Evolutionary conservation across 805 yeast genomes (phyloP).

Genomic region (Yamadazyma ubonensis): DNA sequence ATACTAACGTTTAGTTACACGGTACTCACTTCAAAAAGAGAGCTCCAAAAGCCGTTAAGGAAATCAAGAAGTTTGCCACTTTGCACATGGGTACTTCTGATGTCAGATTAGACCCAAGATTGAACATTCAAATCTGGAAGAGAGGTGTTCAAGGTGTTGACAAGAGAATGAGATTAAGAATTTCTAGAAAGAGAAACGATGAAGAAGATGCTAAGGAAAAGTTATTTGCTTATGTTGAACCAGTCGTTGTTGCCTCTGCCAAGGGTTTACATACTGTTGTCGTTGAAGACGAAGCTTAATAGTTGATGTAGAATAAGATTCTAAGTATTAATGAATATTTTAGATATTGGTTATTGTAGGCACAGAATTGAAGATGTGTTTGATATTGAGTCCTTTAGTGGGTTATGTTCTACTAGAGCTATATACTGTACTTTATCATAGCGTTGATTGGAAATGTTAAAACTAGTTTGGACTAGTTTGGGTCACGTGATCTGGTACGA

Average conservation of each 20-base stretch:
- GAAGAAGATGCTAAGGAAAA: slow-evolving; percentile 99
- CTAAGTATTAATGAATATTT: slow-evolving; percentile 11
- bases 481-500: no score
- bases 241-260: slow-evolving; percentile 89
- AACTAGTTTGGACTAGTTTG: no score
- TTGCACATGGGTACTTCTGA: slow-evolving; percentile 99
- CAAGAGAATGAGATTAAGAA: slow-evolving; percentile 96
- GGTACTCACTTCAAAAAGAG: slow-evolving; percentile 99
- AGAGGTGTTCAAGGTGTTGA: slow-evolving; percentile 99
- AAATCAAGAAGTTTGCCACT: slow-evolving; percentile 96
- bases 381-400: no score
- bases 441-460: no score
- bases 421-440: no score
- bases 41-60: slow-evolving; percentile 99
- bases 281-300: slow-evolving; percentile 66
- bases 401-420: no score
- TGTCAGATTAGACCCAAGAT: slow-evolving; percentile 98
- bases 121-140: slow-evolving; percentile 98
- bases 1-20: slow-evolving; percentile 70
- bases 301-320: slow-evolving; percentile 20
- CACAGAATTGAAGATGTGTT: no score
- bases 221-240: slow-evolving; percentile 97
- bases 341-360: slow-evolving; percentile 4
- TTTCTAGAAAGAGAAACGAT: slow-evolving; percentile 99
- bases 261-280: slow-evolving; percentile 98